Evolutionary conservation across 768 basidiomycete genomes (phyloP), one percentile per base, ranked within the genome.

Genomic region (Chalciporus piperatus): DNA sequence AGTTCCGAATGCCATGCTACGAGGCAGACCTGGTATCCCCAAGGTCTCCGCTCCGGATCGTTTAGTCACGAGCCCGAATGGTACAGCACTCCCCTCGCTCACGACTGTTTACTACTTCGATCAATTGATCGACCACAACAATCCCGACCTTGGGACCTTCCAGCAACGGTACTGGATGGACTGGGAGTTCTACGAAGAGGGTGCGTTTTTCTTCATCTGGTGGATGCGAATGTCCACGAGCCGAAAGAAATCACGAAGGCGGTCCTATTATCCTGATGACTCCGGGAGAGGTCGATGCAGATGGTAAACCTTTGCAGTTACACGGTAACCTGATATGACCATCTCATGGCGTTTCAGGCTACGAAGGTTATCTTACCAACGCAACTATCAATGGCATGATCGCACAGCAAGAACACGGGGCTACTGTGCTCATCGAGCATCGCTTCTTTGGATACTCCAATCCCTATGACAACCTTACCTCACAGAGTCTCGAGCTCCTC

Each of bases 401-500:
- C 53, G 82, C 85, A 10, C 81, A 85, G 60, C 81, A 83, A 63
- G 74, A 85, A 51, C 78, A 78, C 32, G 87, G 82, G 19, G 80
- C 80, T 16, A 76, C 79, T 6, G 72, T 89, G 55, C 70, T 88
- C 25, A 54, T 88, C 22, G 87, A 89, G 59, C 87, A 89, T 60
- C 77, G 88, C 20, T 90, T 84, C 73, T 89, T 82, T 55, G 87
- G 87, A 13, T 67, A 78, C n/a, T 89, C 86, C 51, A 90, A 87
- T 62, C 87, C 87, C 4, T 76, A 74, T 43, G 70, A 76, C 17
- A 75, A 88, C 63, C 75, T 89, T 23, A 78, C 72, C 30, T 77
- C 77, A 27, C 66, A 76, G 58, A 87, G 82, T 60, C 69, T 89
- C 40, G 67, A 70, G 41, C 57, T 80, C 12, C 83, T 84, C 62